Percentiles rank a stretch among this genome's conserved stretches.
These are phyloP conservation scores for Nicotiana otophora DNA, from an alignment of 257 asterid species.

Conservation along the genomic window DNA sequence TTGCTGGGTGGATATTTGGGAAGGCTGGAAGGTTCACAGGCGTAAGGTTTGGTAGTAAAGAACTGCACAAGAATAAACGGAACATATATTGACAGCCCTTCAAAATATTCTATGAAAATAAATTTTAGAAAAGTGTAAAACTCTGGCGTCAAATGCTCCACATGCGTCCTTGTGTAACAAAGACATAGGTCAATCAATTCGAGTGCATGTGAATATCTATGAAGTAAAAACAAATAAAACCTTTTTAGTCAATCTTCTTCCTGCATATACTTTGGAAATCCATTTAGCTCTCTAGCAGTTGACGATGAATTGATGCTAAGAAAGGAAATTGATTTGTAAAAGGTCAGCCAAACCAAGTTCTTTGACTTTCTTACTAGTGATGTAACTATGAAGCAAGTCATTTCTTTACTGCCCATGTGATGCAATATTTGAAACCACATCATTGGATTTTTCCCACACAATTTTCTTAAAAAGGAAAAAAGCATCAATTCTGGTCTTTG, in stretches of 20 bases:
- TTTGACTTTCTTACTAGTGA: neutral
- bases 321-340: neutral
- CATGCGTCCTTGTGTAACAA: neutral
- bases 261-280: neutral
- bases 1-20: constrained; percentile 93
- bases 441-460: neutral
- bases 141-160: neutral
- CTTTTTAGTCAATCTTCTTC: neutral
- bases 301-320: neutral
- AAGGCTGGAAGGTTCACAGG: constrained; percentile 82
- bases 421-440: neutral
- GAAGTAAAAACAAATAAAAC: neutral
- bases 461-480: neutral
- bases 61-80: constrained; percentile 42
- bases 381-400: neutral
- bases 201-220: neutral
- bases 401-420: neutral
- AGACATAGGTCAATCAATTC: neutral
- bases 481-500: neutral
- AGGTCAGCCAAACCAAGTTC: neutral
- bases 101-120: neutral
- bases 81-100: neutral
- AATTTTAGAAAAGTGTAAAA: neutral
- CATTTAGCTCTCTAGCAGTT: neutral
- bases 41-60: constrained; percentile 64